These are phyloP conservation scores for Leishmania amazonensis DNA, from an alignment of 208 protist species.

Conservation along the genomic window DNA sequence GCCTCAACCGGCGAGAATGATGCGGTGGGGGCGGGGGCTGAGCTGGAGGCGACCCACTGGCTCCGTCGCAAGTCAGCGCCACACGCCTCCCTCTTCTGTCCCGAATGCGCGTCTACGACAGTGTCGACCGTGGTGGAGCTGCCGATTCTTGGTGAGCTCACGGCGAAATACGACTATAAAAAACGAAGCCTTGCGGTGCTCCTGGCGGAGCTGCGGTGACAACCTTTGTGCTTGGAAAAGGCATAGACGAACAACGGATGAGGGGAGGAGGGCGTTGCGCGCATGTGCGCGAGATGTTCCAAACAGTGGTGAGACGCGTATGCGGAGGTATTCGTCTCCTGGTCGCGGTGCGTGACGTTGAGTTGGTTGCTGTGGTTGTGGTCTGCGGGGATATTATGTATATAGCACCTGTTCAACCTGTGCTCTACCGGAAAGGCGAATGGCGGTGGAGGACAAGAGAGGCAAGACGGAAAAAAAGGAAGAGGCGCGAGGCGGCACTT, in stretches of 20 bases:
- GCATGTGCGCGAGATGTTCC: not conserved
- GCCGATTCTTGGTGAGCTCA: slow-evolving; percentile 6
- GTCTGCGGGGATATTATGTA: not conserved
- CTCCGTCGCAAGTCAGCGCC: not conserved
- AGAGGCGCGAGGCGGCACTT: not conserved
- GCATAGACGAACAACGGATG: not conserved
- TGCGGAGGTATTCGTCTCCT: not conserved
- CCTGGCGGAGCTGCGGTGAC: slow-evolving; percentile 3
- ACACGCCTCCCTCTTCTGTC: slow-evolving; percentile 31
- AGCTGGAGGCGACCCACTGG: slow-evolving; percentile 23
- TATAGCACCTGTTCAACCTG: not conserved
- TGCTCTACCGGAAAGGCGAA: not conserved
- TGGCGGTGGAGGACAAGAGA: not conserved
- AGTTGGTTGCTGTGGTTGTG: not conserved
- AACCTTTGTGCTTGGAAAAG: not conserved
- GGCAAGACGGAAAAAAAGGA: not conserved
- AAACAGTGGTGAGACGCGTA: not conserved
- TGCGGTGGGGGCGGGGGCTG: not conserved
- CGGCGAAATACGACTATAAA: slow-evolving; percentile 17
- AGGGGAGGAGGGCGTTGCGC: not conserved
- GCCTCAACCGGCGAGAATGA: not conserved
- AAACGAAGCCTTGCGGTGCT: slow-evolving; percentile 6
- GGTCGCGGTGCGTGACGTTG: not conserved
- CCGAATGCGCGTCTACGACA: slow-evolving; percentile 35
- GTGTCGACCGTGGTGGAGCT: slow-evolving; percentile 27